Conservation (phyloP, 1,284 basidiomycete species). For the Cystobasidiaceae sp. region DNA sequence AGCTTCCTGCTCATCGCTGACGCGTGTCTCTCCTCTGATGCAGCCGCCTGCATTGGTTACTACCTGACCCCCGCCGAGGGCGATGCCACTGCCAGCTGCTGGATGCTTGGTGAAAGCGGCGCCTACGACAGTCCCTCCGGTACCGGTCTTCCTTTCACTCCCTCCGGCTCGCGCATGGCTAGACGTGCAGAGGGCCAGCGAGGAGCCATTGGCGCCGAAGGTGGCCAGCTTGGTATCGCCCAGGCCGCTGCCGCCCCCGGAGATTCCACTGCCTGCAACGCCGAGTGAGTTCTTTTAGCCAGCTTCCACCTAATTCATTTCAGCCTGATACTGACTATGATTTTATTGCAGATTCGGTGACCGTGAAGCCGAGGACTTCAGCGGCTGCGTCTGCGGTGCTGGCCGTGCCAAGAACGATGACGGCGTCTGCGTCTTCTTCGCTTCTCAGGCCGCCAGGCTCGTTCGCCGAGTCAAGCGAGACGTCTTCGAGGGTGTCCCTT, state of each 20-base stretch:
- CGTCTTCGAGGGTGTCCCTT: neutral
- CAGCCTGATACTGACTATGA: neutral
- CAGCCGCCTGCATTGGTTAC: neutral
- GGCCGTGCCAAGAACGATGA: neutral
- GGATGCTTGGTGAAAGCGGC: neutral
- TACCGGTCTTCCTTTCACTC: neutral
- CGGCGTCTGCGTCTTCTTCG: neutral
- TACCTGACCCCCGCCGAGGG: neutral
- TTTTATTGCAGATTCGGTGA: neutral
- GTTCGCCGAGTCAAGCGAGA: neutral
- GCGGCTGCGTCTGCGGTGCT: neutral
- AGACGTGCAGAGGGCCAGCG: neutral
- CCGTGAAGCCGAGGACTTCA: neutral
- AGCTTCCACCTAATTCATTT: neutral
- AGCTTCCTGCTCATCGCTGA: neutral
- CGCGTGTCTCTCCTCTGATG: neutral
- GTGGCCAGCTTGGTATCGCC: neutral
- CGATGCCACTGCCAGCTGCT: neutral
- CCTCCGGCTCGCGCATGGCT: neutral
- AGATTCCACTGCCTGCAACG: neutral
- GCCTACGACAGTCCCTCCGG: neutral
- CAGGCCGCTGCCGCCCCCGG: neutral
- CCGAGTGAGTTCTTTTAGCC: neutral
- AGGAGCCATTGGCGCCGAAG: neutral
- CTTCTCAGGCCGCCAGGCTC: neutral